phyloP scores from a whole-genome alignment of 495 filamentous ascomycete genomes.

The Lindgomyces ingoldianus region DNA sequence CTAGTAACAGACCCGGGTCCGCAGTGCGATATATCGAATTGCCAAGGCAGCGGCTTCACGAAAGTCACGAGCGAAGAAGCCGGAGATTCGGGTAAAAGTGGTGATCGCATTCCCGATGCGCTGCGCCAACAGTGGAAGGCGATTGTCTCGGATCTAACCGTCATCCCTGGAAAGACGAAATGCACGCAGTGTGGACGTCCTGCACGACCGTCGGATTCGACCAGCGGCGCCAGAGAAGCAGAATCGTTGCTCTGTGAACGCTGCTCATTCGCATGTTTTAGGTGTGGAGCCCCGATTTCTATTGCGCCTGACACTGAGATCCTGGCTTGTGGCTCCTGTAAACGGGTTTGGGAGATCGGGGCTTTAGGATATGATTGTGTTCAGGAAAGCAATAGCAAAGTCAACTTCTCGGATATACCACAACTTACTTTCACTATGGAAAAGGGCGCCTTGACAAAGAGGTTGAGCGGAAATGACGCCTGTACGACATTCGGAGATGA shows the following conservation, averaged over 20 bases:
- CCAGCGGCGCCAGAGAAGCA: background rate
- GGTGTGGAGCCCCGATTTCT: constrained; percentile 16
- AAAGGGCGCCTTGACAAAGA: background rate
- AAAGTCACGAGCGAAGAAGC: constrained; percentile 33
- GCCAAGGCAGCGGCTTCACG: constrained; percentile 26
- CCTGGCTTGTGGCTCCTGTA: constrained; percentile 4
- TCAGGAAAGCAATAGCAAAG: background rate
- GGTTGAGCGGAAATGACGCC: background rate
- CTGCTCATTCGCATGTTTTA: constrained; percentile 37
- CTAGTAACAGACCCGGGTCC: background rate
- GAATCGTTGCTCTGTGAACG: constrained; percentile 24
- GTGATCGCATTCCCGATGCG: constrained; percentile 41
- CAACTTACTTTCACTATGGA: background rate
- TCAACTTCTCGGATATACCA: background rate
- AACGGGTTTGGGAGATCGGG: constrained; percentile 24
- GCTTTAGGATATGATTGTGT: constrained; percentile 23
- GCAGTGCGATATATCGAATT: constrained; percentile 28
- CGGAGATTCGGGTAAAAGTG: constrained; percentile 40
- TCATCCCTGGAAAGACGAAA: constrained; percentile 22
- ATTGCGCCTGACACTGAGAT: background rate
- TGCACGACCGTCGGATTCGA: constrained; percentile 25
- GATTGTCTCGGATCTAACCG: background rate
- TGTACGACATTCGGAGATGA: constrained; percentile 22
- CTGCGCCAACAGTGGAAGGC: constrained; percentile 30
- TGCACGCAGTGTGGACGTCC: constrained; percentile 32